phyloP scores from a whole-genome alignment of 73 alveolate species.

The Paramecium octaurelia region DNA sequence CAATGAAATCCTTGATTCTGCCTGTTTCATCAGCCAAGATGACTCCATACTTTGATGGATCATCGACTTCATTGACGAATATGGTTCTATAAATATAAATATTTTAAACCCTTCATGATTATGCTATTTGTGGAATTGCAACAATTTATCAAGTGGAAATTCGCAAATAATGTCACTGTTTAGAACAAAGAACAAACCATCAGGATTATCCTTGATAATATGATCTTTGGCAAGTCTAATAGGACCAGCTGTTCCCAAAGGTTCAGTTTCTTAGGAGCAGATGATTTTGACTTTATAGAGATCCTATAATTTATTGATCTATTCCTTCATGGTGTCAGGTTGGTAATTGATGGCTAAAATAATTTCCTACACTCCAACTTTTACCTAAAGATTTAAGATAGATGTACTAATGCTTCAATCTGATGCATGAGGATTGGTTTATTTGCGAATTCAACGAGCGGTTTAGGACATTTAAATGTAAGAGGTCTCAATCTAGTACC shows the following conservation, averaged over 20 bases:
- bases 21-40: slow-evolving; percentile 84
- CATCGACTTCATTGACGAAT: slow-evolving; percentile 88
- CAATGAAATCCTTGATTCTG: slow-evolving; percentile 89
- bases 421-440: slow-evolving; percentile 91
- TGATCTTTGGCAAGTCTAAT: slow-evolving; percentile 91
- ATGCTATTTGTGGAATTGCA: slow-evolving; percentile 90
- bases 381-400: neutral
- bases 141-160: slow-evolving; percentile 92
- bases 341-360: slow-evolving; percentile 90
- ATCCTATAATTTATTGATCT: slow-evolving; percentile 62
- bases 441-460: slow-evolving; percentile 88
- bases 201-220: slow-evolving; percentile 78
- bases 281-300: slow-evolving; percentile 74
- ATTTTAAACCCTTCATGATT: slow-evolving; percentile 87
- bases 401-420: slow-evolving; percentile 82
- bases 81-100: slow-evolving; percentile 41
- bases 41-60: slow-evolving; percentile 97
- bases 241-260: slow-evolving; percentile 96
- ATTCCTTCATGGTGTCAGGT: slow-evolving; percentile 81
- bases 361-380: slow-evolving; percentile 94
- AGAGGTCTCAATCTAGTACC: slow-evolving; percentile 96
- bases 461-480: slow-evolving; percentile 90
- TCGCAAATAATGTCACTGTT: slow-evolving; percentile 96
- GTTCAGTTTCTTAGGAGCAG: slow-evolving; percentile 74
- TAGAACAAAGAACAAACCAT: slow-evolving; percentile 87